Base-by-base conservation (phyloP, 169 alveolate genomes). In the Plasmodium inui region DNA sequence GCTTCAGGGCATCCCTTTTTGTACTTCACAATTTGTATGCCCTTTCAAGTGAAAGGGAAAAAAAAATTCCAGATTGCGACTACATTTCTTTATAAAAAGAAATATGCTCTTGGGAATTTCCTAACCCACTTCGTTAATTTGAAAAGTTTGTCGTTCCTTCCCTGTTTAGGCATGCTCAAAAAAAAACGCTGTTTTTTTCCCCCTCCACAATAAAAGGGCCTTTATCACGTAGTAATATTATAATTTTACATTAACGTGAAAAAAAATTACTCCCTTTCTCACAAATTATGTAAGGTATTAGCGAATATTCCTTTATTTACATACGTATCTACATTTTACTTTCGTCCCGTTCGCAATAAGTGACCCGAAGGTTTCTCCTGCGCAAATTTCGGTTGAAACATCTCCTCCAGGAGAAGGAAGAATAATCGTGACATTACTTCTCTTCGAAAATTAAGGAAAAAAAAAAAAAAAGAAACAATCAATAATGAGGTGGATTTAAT, bases 401-500 rank as follows among this genome's bases (percentile, higher is more conserved):
- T 67, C n/a, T 7, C 37, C 17, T 22, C 28, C n/a, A 67, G n/a
- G 39, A 67, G 61, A 17, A 50, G 61, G n/a, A 50, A 50, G n/a
- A 50, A 50, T 12, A 50, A 50, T 50, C 22, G 22, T 50, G 0
- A 17, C 61, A 12, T 17, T 50, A 14, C 17, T 41, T 41, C 53
- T 41, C 19, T 50, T 50, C 22, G 30, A 14, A 30, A 26, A 19
- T 73, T 26, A n/a, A 76, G 57, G 19, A 34, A 37, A 17, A 76
- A 76, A 76, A 32, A 72, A 72, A 17, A 61, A 83, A 57, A 83
- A 34, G 46, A 34, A 81, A 17, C 37, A 26, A 39, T 39, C 67
- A 39, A 81, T 44, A 81, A 81, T 81, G 67, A 30, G 39, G 86
- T 57, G 19, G 30, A 67, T 67, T 22, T 67, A 67, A 67, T 67